Evolutionary conservation across 768 basidiomycete genomes (phyloP).

Genomic region (Lyophyllum decastes): DNA sequence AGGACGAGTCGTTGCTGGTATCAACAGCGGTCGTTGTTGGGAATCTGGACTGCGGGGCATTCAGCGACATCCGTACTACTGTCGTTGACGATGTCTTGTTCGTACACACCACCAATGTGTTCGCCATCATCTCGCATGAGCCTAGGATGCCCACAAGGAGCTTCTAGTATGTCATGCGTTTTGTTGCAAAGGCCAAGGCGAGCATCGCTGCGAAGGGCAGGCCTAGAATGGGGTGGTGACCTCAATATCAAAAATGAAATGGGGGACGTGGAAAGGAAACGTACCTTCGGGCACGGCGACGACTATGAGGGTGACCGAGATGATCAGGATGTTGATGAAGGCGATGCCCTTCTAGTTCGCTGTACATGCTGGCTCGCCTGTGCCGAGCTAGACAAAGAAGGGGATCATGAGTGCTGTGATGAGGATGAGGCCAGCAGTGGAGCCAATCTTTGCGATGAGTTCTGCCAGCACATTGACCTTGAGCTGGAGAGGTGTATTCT

Average conservation of each 20-base stretch:
- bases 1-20: conserved; percentile 14
- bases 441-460: conserved; percentile 90
- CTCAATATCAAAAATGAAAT: background rate
- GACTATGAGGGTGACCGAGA: conserved; percentile 79
- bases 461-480: conserved; percentile 96
- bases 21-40: conserved; percentile 20
- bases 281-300: conserved; percentile 51
- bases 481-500: conserved; percentile 90
- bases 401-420: conserved; percentile 89
- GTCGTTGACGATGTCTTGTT: no score
- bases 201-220: conserved; percentile 95
- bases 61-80: no score
- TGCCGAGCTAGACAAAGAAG: conserved; percentile 89
- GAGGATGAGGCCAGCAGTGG: conserved; percentile 75
- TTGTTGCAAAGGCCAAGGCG: conserved; percentile 95
- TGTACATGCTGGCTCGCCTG: conserved; percentile 55
- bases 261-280: no score
- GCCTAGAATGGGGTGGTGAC: conserved; percentile 53
- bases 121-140: conserved; percentile 99
- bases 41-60: no score
- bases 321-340: conserved; percentile 93
- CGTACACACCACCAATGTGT: conserved; percentile 93
- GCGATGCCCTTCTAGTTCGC: conserved; percentile 83
- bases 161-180: conserved; percentile 96
- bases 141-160: conserved; percentile 93